Conservation (phyloP, 2,329 filamentous ascomycete genomes). For the Neonectria coccinea region DNA sequence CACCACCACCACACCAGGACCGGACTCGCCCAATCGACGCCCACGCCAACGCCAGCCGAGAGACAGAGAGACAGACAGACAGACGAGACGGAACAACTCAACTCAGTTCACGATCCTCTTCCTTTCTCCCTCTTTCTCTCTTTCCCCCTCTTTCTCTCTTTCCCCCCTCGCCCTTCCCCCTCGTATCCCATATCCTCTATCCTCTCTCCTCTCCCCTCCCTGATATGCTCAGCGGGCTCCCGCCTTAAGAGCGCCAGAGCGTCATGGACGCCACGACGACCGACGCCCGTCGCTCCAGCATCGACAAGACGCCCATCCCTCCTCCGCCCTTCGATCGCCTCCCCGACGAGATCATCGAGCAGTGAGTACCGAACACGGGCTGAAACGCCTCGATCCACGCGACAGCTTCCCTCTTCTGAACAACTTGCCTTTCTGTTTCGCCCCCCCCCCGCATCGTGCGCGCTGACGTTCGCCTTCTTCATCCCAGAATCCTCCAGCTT, state of each 20-base stretch:
- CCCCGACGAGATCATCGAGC: slow-evolving; percentile 77
- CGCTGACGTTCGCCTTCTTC: slow-evolving; percentile 33
- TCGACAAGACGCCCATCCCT: slow-evolving; percentile 49
- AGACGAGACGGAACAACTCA: not conserved
- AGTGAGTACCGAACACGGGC: slow-evolving; percentile 60
- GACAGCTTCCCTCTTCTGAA: not conserved
- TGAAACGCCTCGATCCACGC: not conserved
- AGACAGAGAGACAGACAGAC: not conserved
- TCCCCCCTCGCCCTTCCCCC: not conserved
- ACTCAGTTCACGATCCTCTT: slow-evolving; percentile 1
- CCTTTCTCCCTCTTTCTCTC: not conserved
- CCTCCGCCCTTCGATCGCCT: slow-evolving; percentile 64
- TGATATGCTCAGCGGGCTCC: slow-evolving; percentile 42
- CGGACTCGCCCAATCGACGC: not conserved
- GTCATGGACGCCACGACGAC: slow-evolving; percentile 48
- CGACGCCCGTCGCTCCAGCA: slow-evolving; percentile 49
- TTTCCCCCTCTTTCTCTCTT: not conserved
- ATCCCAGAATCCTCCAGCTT: slow-evolving; percentile 67
- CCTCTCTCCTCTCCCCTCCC: slow-evolving; percentile 3
- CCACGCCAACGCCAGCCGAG: slow-evolving; percentile 8
- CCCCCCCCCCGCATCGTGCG: slow-evolving; percentile 3
- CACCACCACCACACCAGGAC: slow-evolving; percentile 7
- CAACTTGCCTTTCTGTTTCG: not conserved
- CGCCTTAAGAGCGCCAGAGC: slow-evolving; percentile 43
- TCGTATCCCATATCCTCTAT: not conserved